A percentile compares a stretch with the other conserved stretches of the same genome.
These are phyloP conservation scores for Aspergillus felis DNA, from an alignment of 2,329 filamentous ascomycete genomes.

Conservation along the genomic window DNA sequence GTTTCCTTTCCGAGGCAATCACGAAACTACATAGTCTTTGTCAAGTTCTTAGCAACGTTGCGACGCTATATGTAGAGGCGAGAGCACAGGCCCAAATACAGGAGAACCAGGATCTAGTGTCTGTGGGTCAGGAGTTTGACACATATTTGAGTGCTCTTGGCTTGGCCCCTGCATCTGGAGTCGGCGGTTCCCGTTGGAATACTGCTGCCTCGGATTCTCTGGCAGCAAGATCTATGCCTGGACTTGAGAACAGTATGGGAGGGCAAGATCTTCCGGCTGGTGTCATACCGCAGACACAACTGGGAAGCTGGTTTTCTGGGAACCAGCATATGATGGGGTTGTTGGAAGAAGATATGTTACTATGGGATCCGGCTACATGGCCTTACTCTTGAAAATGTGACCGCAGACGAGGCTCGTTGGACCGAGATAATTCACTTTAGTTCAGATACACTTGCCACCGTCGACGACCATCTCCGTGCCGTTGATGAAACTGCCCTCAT, in stretches of 20 bases:
- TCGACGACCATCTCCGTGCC: conserved; percentile 67
- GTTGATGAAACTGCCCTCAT: conserved; percentile 68
- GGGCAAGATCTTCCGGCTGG: conserved; percentile 1
- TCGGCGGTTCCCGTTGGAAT: conserved; percentile 8
- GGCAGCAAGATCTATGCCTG: conserved; percentile 1
- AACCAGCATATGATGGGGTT: conserved; percentile 63
- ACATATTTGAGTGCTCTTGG: conserved; percentile 63
- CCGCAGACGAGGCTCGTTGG: background rate
- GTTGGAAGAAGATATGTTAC: conserved; percentile 56
- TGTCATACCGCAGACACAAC: conserved; percentile 30
- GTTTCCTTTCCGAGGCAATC: conserved; percentile 54
- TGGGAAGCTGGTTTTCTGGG: conserved; percentile 64
- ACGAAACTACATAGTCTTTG: conserved; percentile 61
- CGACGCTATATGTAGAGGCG: conserved; percentile 59
- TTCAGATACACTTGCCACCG: conserved; percentile 46
- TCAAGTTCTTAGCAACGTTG: conserved; percentile 59
- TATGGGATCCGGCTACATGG: conserved; percentile 21
- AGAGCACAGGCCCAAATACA: conserved; percentile 54
- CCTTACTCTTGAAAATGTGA: background rate
- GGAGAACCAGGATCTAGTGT: conserved; percentile 45
- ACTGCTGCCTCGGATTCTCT: background rate
- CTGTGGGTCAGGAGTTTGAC: conserved; percentile 59
- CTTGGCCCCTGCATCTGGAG: conserved; percentile 45
- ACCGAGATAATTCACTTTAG: background rate
- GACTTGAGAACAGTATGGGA: conserved; percentile 13